A percentile compares a stretch with the other conserved stretches of the same genome.
Conservation (phyloP, 768 basidiomycete species). For the Agrocybe pediades region DNA sequence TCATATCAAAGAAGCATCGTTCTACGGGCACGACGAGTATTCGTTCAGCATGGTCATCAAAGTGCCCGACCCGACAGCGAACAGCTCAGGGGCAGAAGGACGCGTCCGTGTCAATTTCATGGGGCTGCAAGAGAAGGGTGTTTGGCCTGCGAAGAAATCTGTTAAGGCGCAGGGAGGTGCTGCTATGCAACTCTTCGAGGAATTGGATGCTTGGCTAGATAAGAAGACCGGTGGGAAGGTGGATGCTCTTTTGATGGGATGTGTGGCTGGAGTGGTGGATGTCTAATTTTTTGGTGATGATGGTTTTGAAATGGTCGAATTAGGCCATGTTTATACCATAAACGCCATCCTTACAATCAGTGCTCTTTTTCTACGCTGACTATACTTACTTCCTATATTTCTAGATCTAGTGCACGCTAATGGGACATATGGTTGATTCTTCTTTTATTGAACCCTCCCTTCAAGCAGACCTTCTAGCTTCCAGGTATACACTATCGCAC, state of each 20-base stretch:
- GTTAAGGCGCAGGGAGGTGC: slow-evolving; percentile 50
- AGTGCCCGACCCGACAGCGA: slow-evolving; percentile 31
- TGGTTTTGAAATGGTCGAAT: too few relatives aligned
- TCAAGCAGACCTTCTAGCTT: slow-evolving; percentile 8
- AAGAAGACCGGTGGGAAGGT: slow-evolving; percentile 62
- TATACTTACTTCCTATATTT: neutral
- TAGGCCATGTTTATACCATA: too few relatives aligned
- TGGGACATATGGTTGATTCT: neutral
- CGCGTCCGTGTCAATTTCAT: slow-evolving; percentile 69
- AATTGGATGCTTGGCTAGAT: slow-evolving; percentile 76
- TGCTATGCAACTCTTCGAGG: slow-evolving; percentile 75
- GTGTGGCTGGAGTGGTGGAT: slow-evolving; percentile 55
- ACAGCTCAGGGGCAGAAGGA: slow-evolving; percentile 22
- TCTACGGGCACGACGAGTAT: slow-evolving; percentile 77
- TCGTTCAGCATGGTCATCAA: slow-evolving; percentile 71
- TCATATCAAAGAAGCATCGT: slow-evolving; percentile 90
- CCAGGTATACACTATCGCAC: slow-evolving; percentile 26
- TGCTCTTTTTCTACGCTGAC: too few relatives aligned
- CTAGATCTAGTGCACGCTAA: neutral
- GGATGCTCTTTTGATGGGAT: slow-evolving; percentile 70
- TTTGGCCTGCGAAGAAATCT: slow-evolving; percentile 77
- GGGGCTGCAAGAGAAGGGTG: slow-evolving; percentile 79
- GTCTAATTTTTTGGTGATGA: neutral
- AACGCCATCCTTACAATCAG: too few relatives aligned
- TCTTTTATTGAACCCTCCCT: neutral